Base-by-base conservation (phyloP, 805 yeast species). In the Pachysolen tannophilus region DNA sequence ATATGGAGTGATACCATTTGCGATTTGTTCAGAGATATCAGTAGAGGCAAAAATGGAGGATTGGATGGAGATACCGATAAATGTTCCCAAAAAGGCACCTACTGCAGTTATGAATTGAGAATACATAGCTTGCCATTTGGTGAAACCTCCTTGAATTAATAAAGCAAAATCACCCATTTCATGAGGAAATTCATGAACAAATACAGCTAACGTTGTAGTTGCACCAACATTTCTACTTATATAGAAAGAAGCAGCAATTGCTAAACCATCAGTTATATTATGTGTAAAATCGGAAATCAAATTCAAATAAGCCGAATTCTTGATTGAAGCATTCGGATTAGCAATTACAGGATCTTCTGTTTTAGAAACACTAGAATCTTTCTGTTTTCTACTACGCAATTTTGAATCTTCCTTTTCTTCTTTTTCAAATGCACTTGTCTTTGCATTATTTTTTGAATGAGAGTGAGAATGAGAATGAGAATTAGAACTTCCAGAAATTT, bases 161-260 rank as follows among this genome's bases (percentile, higher is more conserved):
- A 82, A 59, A 0, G 87, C 88, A 56, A 78, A 82, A 49, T 82
- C 92, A 32, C 90, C 88, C 41, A 82, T 70, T 49, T 81, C 86
- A 51, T 82, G 92, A 5, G 92, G 92, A 32, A 82, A 71, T 52
- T 82, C 92, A 52, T 82, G 92, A 55, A 78, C 69, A 42, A 81
- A 67, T 20, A 82, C 78, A 1, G 88, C 84, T 25, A 81, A 56
- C 16, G 82, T 72, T 0, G 88, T 79, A 2, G 81, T 67, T 17
- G 80, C 72, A 1, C 92, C 92, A 13, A 72, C 75, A 30, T 56
- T 60, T 34, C 68, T 65, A 27, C 78, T 66, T 30, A 67, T 68
- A 53, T 75, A 75, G 51, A 82, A 82, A 5, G 87, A 70, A 0
- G 88, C 72, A 1, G 86, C 72, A 31, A 82, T 67, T 2, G 90